Conservation (phyloP, 345 rosid genomes). For the Eucalyptus cloeziana region DNA sequence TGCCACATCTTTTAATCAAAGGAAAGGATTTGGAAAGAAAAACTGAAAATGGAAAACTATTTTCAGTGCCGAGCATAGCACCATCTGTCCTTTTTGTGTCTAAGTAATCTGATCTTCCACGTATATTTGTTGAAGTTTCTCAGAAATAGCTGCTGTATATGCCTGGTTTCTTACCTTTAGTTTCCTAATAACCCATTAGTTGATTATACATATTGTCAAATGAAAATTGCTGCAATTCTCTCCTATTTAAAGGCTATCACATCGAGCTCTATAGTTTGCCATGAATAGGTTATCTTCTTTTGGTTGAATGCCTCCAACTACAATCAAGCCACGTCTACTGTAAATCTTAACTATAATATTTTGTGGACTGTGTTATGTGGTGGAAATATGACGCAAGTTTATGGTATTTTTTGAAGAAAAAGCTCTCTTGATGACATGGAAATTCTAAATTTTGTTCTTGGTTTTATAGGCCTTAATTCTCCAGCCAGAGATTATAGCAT, state of each 20-base stretch:
- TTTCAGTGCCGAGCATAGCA: not conserved
- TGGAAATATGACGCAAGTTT: not conserved
- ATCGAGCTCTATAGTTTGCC: not conserved
- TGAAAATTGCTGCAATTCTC: not conserved
- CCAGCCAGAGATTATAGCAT: slow-evolving; percentile 73
- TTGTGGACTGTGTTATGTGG: not conserved
- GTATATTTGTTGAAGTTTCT: not conserved
- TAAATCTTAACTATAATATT: not conserved
- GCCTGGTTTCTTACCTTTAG: not conserved
- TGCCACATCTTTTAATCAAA: not conserved
- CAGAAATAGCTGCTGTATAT: not conserved
- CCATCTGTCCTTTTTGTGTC: not conserved
- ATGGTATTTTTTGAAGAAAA: not conserved
- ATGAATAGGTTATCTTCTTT: not conserved
- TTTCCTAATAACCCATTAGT: not conserved
- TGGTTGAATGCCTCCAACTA: not conserved
- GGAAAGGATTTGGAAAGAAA: not conserved
- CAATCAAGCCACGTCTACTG: not conserved
- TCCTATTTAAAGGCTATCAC: not conserved
- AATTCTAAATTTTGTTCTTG: not conserved
- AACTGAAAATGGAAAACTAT: not conserved
- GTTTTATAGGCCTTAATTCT: slow-evolving; percentile 36
- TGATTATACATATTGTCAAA: not conserved
- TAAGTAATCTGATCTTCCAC: not conserved
- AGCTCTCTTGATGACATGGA: not conserved